Evolutionary conservation across 768 basidiomycete species (phyloP), one percentile per base, ranked within the genome.

Genomic region (Lanmaoa rubissima): DNA sequence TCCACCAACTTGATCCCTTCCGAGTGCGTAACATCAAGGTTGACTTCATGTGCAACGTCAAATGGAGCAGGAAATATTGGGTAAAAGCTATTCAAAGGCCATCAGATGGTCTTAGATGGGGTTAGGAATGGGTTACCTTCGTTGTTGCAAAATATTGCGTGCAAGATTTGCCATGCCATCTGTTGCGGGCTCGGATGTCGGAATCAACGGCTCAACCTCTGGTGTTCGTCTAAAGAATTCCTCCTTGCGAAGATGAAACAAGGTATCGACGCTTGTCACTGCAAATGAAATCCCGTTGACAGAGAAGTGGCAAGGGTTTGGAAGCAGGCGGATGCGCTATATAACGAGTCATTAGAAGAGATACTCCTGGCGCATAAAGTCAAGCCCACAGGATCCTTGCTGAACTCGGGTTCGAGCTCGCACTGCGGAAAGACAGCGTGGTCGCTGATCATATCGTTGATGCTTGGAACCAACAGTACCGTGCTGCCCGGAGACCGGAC

Each of bases 161-260:
- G 88, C 88, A 9, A 89, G 72, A 63, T 85, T 85, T 4, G 85
- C 81, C 88, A 98, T 93, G 0, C 81, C 68, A 65, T 98, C 95
- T n/a, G 71, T 74, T 14, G 76, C 74, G 8, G 75, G 65, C 31
- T 84, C 80, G 51, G 82, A 79, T 4, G 73, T 55, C 5, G 73
- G 65, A 5, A 68, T 59, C 11, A 80, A 63, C 1, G 87, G 69
- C 38, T 84, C 82, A 2, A 82, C 75, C 55, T 89, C 90, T 51
- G 81, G 77, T 2, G 84, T 86, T 28, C 82, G 79, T 68, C 83
- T 87, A 59, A 87, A 75, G 55, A 85, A 83, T 69, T 96, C 91
- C 61, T 96, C 90, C 63, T 87, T 91, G 49, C 86, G 83, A 1
- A 98, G 78, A 67, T 97, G 94, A 75, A 94, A 96, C 21, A 98